Conservation (phyloP, 768 basidiomycete species). For the Infundibulicybe gibba region DNA sequence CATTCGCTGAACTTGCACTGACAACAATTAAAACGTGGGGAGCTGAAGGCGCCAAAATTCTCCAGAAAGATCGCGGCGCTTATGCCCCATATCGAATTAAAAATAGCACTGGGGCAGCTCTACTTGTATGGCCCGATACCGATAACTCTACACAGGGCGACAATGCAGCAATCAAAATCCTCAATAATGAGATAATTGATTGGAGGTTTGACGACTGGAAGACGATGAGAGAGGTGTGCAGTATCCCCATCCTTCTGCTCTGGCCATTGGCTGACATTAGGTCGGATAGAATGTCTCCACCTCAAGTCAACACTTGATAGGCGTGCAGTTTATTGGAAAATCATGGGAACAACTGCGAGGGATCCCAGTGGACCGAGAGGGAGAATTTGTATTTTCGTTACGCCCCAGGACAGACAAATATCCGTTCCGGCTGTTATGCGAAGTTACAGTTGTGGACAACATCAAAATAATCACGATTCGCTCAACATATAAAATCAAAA, state of each 20-base stretch:
- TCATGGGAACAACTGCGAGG: constrained; percentile 86
- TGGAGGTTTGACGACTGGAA: constrained; percentile 99
- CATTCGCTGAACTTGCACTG: constrained; percentile 82
- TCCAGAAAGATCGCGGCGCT: constrained; percentile 77
- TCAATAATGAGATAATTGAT: constrained; percentile 74
- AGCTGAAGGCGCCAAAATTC: constrained; percentile 67
- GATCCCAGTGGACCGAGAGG: constrained; percentile 91
- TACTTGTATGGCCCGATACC: constrained; percentile 83
- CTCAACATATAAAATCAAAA: constrained; percentile 90
- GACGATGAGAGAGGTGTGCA: constrained; percentile 81
- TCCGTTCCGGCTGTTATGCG: constrained; percentile 80
- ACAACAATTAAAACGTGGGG: constrained; percentile 71
- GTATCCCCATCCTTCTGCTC: neutral
- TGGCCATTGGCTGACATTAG: neutral
- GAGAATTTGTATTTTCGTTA: constrained; percentile 85
- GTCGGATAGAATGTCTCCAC: constrained; percentile 52
- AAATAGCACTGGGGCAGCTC: constrained; percentile 85
- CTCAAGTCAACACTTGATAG: constrained; percentile 80
- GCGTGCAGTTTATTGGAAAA: constrained; percentile 79
- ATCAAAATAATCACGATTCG: constrained; percentile 93
- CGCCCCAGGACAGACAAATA: constrained; percentile 75
- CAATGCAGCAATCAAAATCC: constrained; percentile 52
- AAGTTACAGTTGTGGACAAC: constrained; percentile 85
- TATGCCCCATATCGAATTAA: constrained; percentile 92
- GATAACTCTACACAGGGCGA: constrained; percentile 53